Base-by-base conservation (phyloP, 306 rosid species). In the Trifolium fragiferum region DNA sequence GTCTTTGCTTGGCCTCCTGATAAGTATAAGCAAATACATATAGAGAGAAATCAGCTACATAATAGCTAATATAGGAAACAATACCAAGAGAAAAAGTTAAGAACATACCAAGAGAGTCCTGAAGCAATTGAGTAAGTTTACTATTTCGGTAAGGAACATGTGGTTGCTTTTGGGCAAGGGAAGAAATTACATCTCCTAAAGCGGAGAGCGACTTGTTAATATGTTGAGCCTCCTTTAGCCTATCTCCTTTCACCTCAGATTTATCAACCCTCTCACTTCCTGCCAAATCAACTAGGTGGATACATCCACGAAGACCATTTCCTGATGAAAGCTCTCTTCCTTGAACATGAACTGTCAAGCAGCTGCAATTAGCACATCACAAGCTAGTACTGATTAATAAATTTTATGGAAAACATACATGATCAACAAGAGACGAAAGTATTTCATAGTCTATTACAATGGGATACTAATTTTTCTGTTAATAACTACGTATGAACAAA, bases 1-100 rank as follows among this genome's bases (percentile, higher is more conserved):
- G 98, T 95, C 89, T 92, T 95, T 10, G 99, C 99, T 71, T 95
- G 93, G 59, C 99, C 98, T 55, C 99, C 99, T 94, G 85, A 75
- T 73, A 46, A 30, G 66, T 58, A 51, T 16, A 63, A 21, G 41
- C 9, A 74, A 8, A 66, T 25, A 75, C 13, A 65, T 19, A 62
- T 30, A 44, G 3, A 67, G 6, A 41, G 25, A 76, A 68, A 49
- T 19, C 63, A 78, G 40, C 25, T 74, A 21, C 65, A 62, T 72
- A 58, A 27, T 18, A 53, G 10, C 12, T 51, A 33, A 46, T 7
- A 10, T 8, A 47, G 18, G 70, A 74, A 70, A 79, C 13, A 8
- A 7, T 20, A 43, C 18, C 35, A 2, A 38, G 20, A 65, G 15
- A 14, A 40, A 68, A 16, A 58, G 66, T 63, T 57, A 50, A 7